Evolutionary conservation across 2,329 filamentous ascomycete genomes (phyloP).

Genomic region (Microcera coccophila): DNA sequence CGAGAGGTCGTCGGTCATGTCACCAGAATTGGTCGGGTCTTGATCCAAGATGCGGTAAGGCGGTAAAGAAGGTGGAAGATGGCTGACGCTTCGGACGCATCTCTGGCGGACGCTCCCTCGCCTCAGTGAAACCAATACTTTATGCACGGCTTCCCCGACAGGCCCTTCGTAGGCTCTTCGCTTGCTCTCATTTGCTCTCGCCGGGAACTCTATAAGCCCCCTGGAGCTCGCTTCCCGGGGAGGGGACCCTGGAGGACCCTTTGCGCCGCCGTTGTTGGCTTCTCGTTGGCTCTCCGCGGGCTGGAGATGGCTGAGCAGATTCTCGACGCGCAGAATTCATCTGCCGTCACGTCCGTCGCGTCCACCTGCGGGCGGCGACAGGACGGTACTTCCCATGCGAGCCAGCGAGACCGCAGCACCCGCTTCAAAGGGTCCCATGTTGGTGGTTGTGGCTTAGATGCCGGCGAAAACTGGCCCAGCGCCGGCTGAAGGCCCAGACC

Average conservation of each 20-base stretch:
- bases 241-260: not conserved
- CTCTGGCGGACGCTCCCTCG: not conserved
- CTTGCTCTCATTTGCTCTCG: not conserved
- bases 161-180: not conserved
- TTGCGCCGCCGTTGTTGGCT: constrained; percentile 17
- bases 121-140: no score
- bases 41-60: not conserved
- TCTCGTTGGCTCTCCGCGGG: constrained; percentile 3
- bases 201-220: no score
- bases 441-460: no score
- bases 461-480: no score
- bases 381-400: no score
- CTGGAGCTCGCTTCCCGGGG: no score
- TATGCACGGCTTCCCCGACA: constrained; percentile 4
- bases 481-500: constrained; percentile 3
- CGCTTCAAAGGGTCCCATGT: no score
- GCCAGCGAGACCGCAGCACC: no score
- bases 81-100: constrained; percentile 18
- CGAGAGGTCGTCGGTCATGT: no score
- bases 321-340: no score
- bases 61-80: constrained; percentile 12
- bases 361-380: not conserved
- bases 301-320: constrained; percentile 6
- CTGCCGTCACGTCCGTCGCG: no score
- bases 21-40: constrained; percentile 16